Percentiles rank a stretch among this genome's conserved stretches.
Evolutionary conservation across 805 yeast species (phyloP).

Genomic region (Yarrowia divulgata): DNA sequence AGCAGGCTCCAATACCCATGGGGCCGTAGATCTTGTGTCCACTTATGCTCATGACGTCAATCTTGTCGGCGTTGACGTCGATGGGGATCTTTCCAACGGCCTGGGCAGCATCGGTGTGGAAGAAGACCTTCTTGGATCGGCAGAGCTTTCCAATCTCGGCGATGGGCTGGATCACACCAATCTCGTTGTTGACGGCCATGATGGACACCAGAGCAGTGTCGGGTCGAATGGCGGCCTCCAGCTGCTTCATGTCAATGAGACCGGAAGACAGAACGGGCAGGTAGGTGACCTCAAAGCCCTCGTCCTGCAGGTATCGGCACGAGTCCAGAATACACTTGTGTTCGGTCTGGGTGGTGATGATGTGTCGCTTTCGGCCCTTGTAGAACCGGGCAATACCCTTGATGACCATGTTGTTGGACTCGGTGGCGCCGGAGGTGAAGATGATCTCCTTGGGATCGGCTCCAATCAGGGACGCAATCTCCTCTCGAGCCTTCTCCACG

Average conservation of each 20-base stretch:
- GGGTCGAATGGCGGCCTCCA: conserved; percentile 83
- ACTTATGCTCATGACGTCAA: conserved; percentile 90
- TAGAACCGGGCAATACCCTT: conserved; percentile 97
- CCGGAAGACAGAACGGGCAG: conserved; percentile 85
- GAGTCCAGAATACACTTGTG: conserved; percentile 99
- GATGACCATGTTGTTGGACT: conserved; percentile 90
- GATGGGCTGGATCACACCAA: conserved; percentile 95
- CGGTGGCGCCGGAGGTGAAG: conserved; percentile 98
- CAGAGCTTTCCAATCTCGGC: conserved; percentile 92
- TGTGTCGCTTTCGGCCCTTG: conserved; percentile 86
- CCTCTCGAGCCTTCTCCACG: conserved; percentile 83
- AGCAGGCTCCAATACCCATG: conserved; percentile 95
- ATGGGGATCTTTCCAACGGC: conserved; percentile 93
- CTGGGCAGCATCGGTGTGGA: conserved; percentile 98
- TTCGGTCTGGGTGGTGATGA: conserved; percentile 95
- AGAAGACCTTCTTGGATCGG: conserved; percentile 84
- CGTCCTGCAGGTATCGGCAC: conserved; percentile 92
- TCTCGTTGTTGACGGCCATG: conserved; percentile 98
- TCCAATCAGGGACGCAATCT: conserved; percentile 81
- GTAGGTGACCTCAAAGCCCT: conserved; percentile 95
- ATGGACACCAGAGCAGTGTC: conserved; percentile 90
- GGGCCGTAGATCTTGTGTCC: conserved; percentile 98
- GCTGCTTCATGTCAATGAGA: conserved; percentile 73
- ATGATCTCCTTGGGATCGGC: conserved; percentile 98
- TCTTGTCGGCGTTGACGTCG: conserved; percentile 91